phyloP scores from a whole-genome alignment of 768 basidiomycete genomes.

The Lentinula sp. region DNA sequence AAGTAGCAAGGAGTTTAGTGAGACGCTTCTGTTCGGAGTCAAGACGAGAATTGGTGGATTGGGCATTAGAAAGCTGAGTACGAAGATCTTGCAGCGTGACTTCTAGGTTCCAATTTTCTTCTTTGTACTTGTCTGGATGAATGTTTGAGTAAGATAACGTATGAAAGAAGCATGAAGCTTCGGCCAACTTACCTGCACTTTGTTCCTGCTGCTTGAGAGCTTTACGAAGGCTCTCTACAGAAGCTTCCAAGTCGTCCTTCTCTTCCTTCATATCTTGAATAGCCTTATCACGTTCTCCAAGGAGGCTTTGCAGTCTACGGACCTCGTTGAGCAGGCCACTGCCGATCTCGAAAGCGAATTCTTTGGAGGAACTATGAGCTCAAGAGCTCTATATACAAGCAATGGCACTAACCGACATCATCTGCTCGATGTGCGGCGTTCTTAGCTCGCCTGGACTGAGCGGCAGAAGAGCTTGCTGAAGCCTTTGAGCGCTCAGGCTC shows the following conservation, averaged over 20 bases:
- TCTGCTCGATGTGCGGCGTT: slow-evolving; percentile 88
- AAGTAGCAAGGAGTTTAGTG: slow-evolving; percentile 61
- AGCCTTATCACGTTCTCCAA: slow-evolving; percentile 89
- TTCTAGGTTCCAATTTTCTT: slow-evolving; percentile 99
- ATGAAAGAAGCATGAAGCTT: slow-evolving; percentile 1
- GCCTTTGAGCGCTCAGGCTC: slow-evolving; percentile 58
- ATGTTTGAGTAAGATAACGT: slow-evolving; percentile 3
- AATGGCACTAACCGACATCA: slow-evolving; percentile 66
- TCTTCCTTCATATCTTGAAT: slow-evolving; percentile 90
- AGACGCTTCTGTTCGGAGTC: slow-evolving; percentile 83
- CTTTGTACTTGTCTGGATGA: slow-evolving; percentile 82
- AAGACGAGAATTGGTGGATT: slow-evolving; percentile 59
- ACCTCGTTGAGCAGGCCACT: slow-evolving; percentile 90
- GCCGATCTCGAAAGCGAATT: slow-evolving; percentile 98
- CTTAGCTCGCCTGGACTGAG: slow-evolving; percentile 84
- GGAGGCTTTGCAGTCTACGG: slow-evolving; percentile 81
- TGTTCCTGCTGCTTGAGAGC: slow-evolving; percentile 80
- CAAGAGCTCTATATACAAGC: slow-evolving; percentile 7
- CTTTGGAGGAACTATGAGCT: slow-evolving; percentile 24
- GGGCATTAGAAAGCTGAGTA: slow-evolving; percentile 58
- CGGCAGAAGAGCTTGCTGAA: slow-evolving; percentile 64
- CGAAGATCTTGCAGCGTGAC: slow-evolving; percentile 86
- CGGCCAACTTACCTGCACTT: slow-evolving; percentile 53
- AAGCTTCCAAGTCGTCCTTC: slow-evolving; percentile 81
- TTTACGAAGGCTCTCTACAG: slow-evolving; percentile 64